Evolutionary conservation across 768 basidiomycete genomes (phyloP).

Genomic region (Leccinum pellstonianum): DNA sequence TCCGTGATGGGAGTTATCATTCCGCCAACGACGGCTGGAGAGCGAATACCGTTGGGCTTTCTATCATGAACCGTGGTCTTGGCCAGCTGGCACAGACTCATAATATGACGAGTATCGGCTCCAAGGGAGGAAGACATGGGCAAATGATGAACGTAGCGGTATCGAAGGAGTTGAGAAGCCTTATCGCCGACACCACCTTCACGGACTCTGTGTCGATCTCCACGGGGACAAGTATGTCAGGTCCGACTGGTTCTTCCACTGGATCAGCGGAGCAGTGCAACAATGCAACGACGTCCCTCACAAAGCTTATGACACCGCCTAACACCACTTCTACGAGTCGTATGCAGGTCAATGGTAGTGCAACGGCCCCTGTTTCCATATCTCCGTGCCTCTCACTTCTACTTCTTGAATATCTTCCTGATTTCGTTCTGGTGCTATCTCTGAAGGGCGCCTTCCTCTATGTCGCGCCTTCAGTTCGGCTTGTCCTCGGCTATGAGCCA

Average conservation of each 20-base stretch:
- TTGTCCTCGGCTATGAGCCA: slow-evolving; percentile 84
- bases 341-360: slow-evolving; percentile 2
- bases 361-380: slow-evolving; percentile 44
- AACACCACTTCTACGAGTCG: slow-evolving; percentile 21
- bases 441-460: slow-evolving; percentile 93
- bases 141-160: slow-evolving; percentile 37
- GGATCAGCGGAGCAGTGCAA: slow-evolving; percentile 11
- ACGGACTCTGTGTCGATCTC: slow-evolving; percentile 47
- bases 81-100: slow-evolving; percentile 17
- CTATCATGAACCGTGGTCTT: neutral
- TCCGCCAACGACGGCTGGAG: slow-evolving; percentile 54
- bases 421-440: slow-evolving; percentile 88
- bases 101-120: slow-evolving; percentile 19
- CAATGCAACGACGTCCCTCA: slow-evolving; percentile 18
- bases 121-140: slow-evolving; percentile 25
- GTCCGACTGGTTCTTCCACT: slow-evolving; percentile 21
- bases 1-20: slow-evolving; percentile 71
- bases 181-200: slow-evolving; percentile 50
- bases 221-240: slow-evolving; percentile 36
- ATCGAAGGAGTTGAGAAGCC: slow-evolving; percentile 51
- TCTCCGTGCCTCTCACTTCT: slow-evolving; percentile 36
- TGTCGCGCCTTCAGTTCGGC: slow-evolving; percentile 76
- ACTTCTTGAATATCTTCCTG: slow-evolving; percentile 62
- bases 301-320: slow-evolving; percentile 18
- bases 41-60: neutral